Percentiles rank a stretch among this genome's conserved stretches.
Evolutionary conservation across 78 protist genomes (phyloP).

Genomic region (Dictyostelium intermedium): DNA sequence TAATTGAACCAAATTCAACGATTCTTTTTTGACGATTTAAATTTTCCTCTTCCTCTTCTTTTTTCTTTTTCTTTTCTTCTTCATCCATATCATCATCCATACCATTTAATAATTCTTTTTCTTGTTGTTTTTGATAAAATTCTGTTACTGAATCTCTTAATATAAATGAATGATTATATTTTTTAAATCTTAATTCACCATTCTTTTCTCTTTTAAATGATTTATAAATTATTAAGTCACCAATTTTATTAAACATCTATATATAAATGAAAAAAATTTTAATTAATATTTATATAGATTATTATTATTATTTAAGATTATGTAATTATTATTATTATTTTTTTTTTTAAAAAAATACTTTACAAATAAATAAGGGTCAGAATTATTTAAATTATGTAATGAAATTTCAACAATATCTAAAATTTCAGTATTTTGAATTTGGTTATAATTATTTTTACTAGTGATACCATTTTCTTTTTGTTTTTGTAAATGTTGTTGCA

Average conservation of each 20-base stretch:
- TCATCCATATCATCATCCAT: not conserved
- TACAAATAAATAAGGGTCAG: not conserved
- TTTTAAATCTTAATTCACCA: conserved; percentile 15
- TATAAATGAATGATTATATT: conserved; percentile 6
- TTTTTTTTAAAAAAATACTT: not conserved
- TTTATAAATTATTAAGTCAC: conserved; percentile 33
- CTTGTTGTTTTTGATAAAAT: conserved; percentile 13
- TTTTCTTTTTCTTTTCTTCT: not conserved
- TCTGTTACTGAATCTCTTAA: not conserved
- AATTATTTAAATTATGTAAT: conserved; percentile 6
- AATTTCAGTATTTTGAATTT: not conserved
- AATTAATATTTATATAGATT: no score
- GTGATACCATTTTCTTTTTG: not conserved
- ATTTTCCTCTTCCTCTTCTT: not conserved
- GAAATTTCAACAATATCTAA: conserved; percentile 30
- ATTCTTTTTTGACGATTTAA: conserved; percentile 18
- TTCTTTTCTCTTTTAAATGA: conserved; percentile 8
- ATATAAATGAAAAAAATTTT: not conserved
- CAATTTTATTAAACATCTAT: conserved; percentile 15
- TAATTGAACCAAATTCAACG: not conserved
- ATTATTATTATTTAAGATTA: no score
- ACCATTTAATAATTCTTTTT: not conserved
- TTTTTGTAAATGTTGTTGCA: not conserved
- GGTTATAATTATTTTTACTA: not conserved
- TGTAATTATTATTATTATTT: no score